Base-by-base conservation (phyloP, 768 basidiomycete genomes). In the Tricholoma flavovirens region DNA sequence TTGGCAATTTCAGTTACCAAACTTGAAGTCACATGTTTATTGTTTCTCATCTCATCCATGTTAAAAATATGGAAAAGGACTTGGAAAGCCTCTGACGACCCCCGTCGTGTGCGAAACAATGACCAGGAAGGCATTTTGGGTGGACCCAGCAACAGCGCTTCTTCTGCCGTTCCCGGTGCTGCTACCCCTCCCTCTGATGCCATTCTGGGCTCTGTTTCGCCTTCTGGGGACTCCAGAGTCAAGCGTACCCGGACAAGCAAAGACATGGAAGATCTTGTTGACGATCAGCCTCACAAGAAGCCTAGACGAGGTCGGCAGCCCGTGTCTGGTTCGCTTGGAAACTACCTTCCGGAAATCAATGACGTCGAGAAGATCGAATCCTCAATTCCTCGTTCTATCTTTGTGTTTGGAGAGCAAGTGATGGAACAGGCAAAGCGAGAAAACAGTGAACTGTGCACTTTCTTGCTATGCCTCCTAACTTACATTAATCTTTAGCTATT, bases 51-150 rank as follows among this genome's bases (percentile, higher is more conserved):
- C 43, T 17, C n/a, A n/a, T 21, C 17, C 45, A 83, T 83, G 81
- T 66, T 81, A 58, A 79, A 77, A 48, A 66, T 78, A 48, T 79
- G 79, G 75, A 80, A 78, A 60, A 67, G 77, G 56, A 74, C 77
- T 52, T 80, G 78, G 77, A 75, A 71, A 62, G 71, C 73, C 43
- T 68, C 70, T 55, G 69, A 62, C 40, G 40, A 45, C 38, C 49
- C 51, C 33, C 32, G 29, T 49, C 58, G 53, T 40, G 57, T 58
- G 21, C 38, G 2, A 32, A 40, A 53, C 21, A 53, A n/a, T 17
- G 52, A 32, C 59, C 64, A 62, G 58, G 69, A 67, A 56, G 46
- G 59, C 60, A 61, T 59, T 59, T 61, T 56, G 64, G 65, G 64
- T 67, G 69, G 64, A 35, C 17, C 19, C 33, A 26, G 33, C 53